Percentiles rank a stretch among this genome's conserved stretches.
These are phyloP conservation scores for Boletus rufocinnamomeus DNA, from an alignment of 768 basidiomycete genomes.

Conservation along the genomic window DNA sequence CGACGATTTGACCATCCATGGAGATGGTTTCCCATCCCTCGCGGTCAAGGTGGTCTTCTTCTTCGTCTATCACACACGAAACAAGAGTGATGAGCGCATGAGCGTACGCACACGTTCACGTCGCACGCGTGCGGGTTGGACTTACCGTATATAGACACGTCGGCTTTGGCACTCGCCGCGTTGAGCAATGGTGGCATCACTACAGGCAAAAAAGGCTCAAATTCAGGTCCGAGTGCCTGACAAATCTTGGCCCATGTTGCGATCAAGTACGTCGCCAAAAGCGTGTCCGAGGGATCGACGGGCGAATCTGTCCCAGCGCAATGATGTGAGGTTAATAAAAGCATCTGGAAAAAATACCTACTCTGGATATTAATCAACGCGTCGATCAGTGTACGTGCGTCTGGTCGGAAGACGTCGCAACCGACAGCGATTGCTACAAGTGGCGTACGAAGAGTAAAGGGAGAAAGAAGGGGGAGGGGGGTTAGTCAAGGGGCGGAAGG, in stretches of 20 bases:
- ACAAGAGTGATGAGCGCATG: neutral
- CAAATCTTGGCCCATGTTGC: conserved; percentile 90
- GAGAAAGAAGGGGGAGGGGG: neutral
- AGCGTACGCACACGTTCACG: neutral
- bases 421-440: conserved; percentile 81
- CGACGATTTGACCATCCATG: conserved; percentile 75
- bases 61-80: conserved; percentile 48
- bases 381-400: conserved; percentile 71
- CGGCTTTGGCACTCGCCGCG: conserved; percentile 78
- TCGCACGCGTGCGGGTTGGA: neutral
- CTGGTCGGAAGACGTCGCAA: conserved; percentile 72
- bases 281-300: conserved; percentile 68
- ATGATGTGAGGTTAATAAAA: neutral
- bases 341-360: conserved; percentile 32
- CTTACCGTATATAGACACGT: conserved; percentile 70
- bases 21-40: conserved; percentile 81
- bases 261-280: conserved; percentile 73
- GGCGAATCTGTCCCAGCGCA: conserved; percentile 53
- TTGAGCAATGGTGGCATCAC: conserved; percentile 81
- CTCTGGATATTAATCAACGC: conserved; percentile 78
- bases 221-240: conserved; percentile 81
- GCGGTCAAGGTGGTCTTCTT: conserved; percentile 54
- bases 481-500: neutral
- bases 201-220: conserved; percentile 81
- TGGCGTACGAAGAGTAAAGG: neutral